phyloP scores from a whole-genome alignment of 345 rosid genomes.

The Barbarea vulgaris region DNA sequence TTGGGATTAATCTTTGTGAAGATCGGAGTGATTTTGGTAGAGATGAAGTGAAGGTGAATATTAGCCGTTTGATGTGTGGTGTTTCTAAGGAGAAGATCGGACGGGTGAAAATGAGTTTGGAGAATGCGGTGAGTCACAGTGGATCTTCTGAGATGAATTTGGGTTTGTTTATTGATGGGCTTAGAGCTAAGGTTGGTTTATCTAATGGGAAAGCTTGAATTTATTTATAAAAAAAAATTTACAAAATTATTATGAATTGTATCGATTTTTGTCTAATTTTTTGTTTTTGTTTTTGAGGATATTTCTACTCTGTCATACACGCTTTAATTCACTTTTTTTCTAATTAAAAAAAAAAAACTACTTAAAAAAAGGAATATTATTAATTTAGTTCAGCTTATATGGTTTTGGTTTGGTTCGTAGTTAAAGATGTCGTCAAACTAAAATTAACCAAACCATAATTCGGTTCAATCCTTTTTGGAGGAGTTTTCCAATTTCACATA shows the following conservation, averaged over 20 bases:
- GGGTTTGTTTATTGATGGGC: slow-evolving; percentile 47
- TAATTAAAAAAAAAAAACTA: neutral
- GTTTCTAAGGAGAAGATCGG: slow-evolving; percentile 45
- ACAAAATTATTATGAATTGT: neutral
- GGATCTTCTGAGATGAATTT: slow-evolving; percentile 62
- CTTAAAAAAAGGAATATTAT: neutral
- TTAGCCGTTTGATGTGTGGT: slow-evolving; percentile 56
- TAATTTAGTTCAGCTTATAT: neutral
- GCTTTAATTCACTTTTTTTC: neutral
- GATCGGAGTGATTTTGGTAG: slow-evolving; percentile 37
- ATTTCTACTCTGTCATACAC: neutral
- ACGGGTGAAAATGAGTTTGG: slow-evolving; percentile 49
- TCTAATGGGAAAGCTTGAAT: slow-evolving; percentile 29
- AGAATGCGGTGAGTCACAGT: slow-evolving; percentile 42
- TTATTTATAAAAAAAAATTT: neutral
- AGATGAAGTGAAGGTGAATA: slow-evolving; percentile 50
- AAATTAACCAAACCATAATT: neutral
- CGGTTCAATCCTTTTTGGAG: neutral
- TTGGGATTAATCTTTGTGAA: slow-evolving; percentile 62
- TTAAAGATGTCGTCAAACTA: neutral
- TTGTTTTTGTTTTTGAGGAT: neutral
- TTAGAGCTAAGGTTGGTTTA: slow-evolving; percentile 39
- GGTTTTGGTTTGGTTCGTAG: neutral
- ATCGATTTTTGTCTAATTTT: neutral
- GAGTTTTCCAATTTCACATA: neutral